Conservation (phyloP, 2,329 filamentous ascomycete genomes). For the Aspergillus viridinutans region DNA sequence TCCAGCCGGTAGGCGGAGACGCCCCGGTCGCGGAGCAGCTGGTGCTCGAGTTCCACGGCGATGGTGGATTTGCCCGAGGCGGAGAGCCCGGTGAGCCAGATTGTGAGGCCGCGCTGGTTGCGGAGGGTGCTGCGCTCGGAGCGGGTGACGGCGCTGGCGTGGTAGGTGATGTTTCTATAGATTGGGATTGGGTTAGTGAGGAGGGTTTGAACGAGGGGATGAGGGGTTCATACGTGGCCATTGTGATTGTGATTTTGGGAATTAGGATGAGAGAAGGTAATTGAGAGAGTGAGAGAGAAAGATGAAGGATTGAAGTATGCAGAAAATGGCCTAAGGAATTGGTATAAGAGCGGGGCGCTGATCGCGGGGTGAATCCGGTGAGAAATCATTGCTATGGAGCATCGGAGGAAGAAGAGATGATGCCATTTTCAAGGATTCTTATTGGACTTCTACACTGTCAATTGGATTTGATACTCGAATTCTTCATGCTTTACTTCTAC, state of each 20-base stretch:
- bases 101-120: slow-evolving; percentile 83
- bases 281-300: background rate
- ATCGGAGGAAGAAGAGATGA: background rate
- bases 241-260: slow-evolving; percentile 15
- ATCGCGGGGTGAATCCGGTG: slow-evolving; percentile 21
- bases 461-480: background rate
- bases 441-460: background rate
- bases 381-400: slow-evolving; percentile 7
- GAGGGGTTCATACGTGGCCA: slow-evolving; percentile 32
- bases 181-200: slow-evolving; percentile 8
- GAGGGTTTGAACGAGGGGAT: slow-evolving; percentile 2
- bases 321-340: background rate
- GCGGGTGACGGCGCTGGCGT: slow-evolving; percentile 41
- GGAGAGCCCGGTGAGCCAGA: slow-evolving; percentile 97
- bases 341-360: slow-evolving; percentile 16
- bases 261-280: background rate
- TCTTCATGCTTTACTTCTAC: background rate
- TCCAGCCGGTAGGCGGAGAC: slow-evolving; percentile 87
- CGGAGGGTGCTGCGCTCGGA: slow-evolving; percentile 48
- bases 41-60: slow-evolving; percentile 92
- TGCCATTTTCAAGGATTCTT: background rate
- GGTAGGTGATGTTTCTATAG: slow-evolving; percentile 45
- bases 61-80: slow-evolving; percentile 97
- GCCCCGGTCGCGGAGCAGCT: slow-evolving; percentile 70
- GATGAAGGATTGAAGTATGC: background rate